phyloP scores from a whole-genome alignment of 306 rosid species.

The Styphnolobium japonicum region DNA sequence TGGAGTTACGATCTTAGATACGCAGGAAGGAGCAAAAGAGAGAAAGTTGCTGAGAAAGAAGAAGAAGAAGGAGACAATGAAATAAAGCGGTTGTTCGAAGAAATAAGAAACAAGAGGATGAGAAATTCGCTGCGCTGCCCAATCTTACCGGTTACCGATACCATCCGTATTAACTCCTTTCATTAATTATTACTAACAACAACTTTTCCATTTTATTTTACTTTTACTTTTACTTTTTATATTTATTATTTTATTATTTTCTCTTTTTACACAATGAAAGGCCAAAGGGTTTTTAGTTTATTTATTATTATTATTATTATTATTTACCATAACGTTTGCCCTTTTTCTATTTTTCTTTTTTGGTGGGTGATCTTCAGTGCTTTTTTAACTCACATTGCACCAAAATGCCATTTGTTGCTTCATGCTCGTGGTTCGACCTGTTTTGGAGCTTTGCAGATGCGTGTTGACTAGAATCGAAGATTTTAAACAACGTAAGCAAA shows the following conservation, averaged over 20 bases:
- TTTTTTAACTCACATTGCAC: not conserved
- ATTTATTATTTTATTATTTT: not conserved
- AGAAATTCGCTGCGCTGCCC: constrained; percentile 42
- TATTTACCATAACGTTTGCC: not conserved
- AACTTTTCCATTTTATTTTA: not conserved
- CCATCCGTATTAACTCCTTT: constrained; percentile 6
- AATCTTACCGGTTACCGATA: constrained; percentile 44
- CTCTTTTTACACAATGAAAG: not conserved
- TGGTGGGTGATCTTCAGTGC: not conserved
- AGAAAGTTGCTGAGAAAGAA: constrained; percentile 10
- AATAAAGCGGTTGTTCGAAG: constrained; percentile 44
- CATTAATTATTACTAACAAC: not conserved
- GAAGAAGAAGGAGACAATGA: constrained; percentile 22
- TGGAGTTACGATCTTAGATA: not conserved
- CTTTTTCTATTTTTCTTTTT: too few relatives aligned
- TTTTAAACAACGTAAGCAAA: too few relatives aligned
- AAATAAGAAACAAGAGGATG: constrained; percentile 45
- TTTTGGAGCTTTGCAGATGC: not conserved
- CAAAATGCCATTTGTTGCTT: not conserved
- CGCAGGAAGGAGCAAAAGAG: not conserved
- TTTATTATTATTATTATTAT: too few relatives aligned
- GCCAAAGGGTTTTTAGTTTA: too few relatives aligned
- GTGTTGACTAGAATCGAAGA: not conserved
- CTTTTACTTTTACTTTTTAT: not conserved
- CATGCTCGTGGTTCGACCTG: not conserved